These are phyloP conservation scores for Tolypocladium capitatum DNA, from an alignment of 2,329 filamentous ascomycete species.

Conservation along the genomic window DNA sequence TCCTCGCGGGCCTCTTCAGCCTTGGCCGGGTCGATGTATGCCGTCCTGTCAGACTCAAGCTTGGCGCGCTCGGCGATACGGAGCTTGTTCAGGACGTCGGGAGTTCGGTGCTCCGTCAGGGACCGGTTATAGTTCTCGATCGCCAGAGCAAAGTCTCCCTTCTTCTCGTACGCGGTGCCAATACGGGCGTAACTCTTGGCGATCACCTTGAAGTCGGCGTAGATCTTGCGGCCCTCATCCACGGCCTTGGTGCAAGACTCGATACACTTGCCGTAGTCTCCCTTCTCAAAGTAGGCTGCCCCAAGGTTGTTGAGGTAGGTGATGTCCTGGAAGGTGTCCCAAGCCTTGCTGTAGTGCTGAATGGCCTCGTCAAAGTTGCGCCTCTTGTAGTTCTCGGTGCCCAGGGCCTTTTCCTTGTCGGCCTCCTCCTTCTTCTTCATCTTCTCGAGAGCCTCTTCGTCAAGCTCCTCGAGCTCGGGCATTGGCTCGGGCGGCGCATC, in stretches of 20 bases:
- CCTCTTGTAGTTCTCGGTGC: constrained; percentile 97
- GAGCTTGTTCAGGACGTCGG: constrained; percentile 85
- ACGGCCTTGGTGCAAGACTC: constrained; percentile 79
- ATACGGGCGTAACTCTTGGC: constrained; percentile 97
- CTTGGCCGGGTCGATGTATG: constrained; percentile 82
- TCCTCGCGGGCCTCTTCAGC: constrained; percentile 91
- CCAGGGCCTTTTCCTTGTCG: constrained; percentile 86
- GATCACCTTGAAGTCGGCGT: constrained; percentile 95
- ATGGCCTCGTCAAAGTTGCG: constrained; percentile 92
- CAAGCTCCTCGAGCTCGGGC: constrained; percentile 53
- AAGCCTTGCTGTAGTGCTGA: constrained; percentile 85
- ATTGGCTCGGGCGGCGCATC: constrained; percentile 39
- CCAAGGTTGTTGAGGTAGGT: constrained; percentile 95
- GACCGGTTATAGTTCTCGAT: constrained; percentile 87
- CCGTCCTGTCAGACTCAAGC: constrained; percentile 57
- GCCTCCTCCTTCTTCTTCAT: constrained; percentile 86
- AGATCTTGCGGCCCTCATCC: constrained; percentile 76
- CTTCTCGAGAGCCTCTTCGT: constrained; percentile 73
- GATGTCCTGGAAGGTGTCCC: constrained; percentile 91
- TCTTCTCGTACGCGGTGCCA: constrained; percentile 84
- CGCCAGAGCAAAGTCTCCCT: constrained; percentile 65
- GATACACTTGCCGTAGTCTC: constrained; percentile 78
- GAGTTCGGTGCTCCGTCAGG: constrained; percentile 90
- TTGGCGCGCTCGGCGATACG: constrained; percentile 81
- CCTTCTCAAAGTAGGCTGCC: constrained; percentile 91